Percentiles rank a stretch among this genome's conserved stretches.
Conservation (phyloP, 495 filamentous ascomycete genomes). For the Antarctomyces pellizariae region DNA sequence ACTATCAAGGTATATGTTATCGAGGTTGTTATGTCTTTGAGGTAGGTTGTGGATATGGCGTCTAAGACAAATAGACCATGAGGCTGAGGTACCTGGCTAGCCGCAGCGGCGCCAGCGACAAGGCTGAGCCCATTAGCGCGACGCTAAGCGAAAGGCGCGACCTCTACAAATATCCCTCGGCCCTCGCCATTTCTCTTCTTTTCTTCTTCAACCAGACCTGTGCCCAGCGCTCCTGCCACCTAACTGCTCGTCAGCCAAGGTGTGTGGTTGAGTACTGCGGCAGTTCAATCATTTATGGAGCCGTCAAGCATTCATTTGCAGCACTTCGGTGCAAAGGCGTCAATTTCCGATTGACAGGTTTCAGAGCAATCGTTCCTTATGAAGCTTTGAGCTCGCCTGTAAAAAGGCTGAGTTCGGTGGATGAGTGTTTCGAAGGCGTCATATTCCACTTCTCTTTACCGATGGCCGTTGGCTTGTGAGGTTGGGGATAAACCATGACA, state of each 20-base stretch:
- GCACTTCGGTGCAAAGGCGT: constrained; percentile 44
- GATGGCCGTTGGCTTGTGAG: constrained; percentile 62
- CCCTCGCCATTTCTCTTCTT: constrained; percentile 16
- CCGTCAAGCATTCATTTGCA: constrained; percentile 27
- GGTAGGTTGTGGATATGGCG: too few relatives aligned
- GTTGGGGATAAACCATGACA: constrained; percentile 70
- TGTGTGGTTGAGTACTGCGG: constrained; percentile 53
- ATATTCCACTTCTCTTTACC: constrained; percentile 74
- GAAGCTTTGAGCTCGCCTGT: constrained; percentile 46
- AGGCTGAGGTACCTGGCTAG: too few relatives aligned
- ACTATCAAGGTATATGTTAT: too few relatives aligned
- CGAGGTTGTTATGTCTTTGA: too few relatives aligned
- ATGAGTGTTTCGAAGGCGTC: constrained; percentile 38
- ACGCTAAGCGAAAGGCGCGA: constrained; percentile 3
- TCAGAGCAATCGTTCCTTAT: constrained; percentile 40
- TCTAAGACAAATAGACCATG: too few relatives aligned
- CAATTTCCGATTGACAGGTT: constrained; percentile 87
- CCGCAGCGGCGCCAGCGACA: too few relatives aligned
- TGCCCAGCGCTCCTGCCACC: constrained; percentile 50
- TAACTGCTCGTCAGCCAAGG: constrained; percentile 22
- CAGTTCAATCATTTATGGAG: constrained; percentile 76
- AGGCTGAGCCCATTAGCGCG: too few relatives aligned
- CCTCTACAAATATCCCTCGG: constrained; percentile 1
- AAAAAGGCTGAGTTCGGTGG: constrained; percentile 43
- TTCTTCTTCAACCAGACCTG: constrained; percentile 43